Percentiles rank a stretch among this genome's conserved stretches.
Conservation (phyloP, 164 flowering plant genomes). For the Magnolia sinica region DNA sequence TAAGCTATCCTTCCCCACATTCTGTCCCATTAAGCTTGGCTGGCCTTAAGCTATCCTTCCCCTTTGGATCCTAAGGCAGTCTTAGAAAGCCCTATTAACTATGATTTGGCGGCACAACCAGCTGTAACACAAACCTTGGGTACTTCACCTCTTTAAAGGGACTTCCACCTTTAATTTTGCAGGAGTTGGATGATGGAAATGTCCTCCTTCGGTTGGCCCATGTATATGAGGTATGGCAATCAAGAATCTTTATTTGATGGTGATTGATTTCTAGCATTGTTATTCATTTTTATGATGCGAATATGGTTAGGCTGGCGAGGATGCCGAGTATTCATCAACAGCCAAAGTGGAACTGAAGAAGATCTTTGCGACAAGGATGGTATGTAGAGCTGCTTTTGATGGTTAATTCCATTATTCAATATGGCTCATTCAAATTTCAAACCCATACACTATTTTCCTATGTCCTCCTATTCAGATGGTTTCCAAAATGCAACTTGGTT, state of each 20-base stretch:
- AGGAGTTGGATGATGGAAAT: conserved; percentile 70
- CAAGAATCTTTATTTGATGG: neutral
- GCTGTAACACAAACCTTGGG: neutral
- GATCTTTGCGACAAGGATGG: conserved; percentile 55
- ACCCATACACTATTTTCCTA: neutral
- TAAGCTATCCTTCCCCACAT: too few species aligned
- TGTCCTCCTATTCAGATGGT: neutral
- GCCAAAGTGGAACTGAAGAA: conserved; percentile 76
- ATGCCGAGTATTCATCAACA: conserved; percentile 44
- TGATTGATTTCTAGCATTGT: neutral
- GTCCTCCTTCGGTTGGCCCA: conserved; percentile 80
- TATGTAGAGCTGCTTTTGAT: conserved; percentile 15
- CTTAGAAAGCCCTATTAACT: too few species aligned
- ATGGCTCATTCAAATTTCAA: neutral
- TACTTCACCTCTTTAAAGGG: neutral
- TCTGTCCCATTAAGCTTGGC: too few species aligned
- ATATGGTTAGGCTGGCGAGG: conserved; percentile 59
- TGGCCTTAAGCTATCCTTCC: too few species aligned
- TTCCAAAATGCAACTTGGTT: neutral
- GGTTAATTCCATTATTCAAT: neutral
- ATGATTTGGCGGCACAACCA: too few species aligned
- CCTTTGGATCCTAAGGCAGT: too few species aligned
- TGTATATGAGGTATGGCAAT: conserved; percentile 58
- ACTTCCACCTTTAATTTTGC: conserved; percentile 18
- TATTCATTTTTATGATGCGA: conserved; percentile 6